Evolutionary conservation across 176 grass and related monocot species (phyloP).

Genomic region (Chrysopogon serrulatus): DNA sequence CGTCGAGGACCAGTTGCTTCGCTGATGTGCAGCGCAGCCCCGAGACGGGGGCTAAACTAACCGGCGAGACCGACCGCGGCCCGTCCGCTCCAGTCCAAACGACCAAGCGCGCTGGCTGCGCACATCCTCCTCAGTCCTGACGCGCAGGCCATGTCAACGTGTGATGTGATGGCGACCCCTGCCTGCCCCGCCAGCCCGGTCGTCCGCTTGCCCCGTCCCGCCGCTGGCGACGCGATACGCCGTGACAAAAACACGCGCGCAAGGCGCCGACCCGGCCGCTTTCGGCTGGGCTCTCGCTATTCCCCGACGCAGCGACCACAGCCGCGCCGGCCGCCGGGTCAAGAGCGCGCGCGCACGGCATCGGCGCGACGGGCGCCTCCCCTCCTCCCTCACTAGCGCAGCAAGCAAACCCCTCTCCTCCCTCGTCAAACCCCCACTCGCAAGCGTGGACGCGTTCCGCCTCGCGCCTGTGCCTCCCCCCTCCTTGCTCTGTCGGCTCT

Average conservation of each 20-base stretch:
- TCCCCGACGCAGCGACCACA: background rate
- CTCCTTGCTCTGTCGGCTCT: background rate
- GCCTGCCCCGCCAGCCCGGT: background rate
- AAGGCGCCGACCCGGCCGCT: background rate
- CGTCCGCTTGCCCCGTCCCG: background rate
- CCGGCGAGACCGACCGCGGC: no score
- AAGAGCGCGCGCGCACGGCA: background rate
- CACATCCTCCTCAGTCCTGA: background rate
- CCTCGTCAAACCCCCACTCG: conserved; percentile 28
- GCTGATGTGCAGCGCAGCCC: background rate
- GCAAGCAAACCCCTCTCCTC: background rate
- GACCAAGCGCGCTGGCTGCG: background rate
- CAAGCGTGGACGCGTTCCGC: background rate
- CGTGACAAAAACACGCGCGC: background rate
- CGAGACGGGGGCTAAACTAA: background rate
- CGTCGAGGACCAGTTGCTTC: background rate
- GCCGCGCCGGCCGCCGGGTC: conserved; percentile 10
- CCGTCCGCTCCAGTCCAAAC: background rate
- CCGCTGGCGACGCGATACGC: background rate
- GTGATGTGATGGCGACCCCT: background rate
- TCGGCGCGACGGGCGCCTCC: background rate
- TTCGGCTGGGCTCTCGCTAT: background rate
- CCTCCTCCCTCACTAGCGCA: background rate
- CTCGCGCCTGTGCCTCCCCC: background rate
- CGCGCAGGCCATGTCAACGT: conserved; percentile 1